phyloP scores from a whole-genome alignment of 2,329 filamentous ascomycete genomes.

The Sarocladium kiliense region DNA sequence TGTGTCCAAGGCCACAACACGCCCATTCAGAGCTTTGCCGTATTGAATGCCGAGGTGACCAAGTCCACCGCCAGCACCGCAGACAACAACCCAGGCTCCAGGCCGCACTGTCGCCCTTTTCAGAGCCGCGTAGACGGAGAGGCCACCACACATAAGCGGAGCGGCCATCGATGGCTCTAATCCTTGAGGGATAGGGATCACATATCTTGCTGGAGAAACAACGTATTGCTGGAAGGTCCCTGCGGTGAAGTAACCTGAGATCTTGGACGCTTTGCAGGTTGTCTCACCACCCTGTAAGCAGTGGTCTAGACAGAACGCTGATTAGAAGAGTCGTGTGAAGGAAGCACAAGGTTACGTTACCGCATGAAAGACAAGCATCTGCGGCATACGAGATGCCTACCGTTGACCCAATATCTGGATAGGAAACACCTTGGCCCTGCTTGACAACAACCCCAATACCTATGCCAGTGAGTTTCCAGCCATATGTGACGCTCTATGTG shows the following conservation, averaged over 20 bases:
- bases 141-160: constrained; percentile 64
- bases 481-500: background rate
- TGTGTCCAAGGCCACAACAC: background rate
- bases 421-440: background rate
- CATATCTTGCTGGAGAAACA: constrained; percentile 31
- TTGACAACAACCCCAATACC: constrained; percentile 1
- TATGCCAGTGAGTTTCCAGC: background rate
- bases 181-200: constrained; percentile 32
- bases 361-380: constrained; percentile 6
- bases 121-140: constrained; percentile 64
- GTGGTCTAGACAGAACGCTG: background rate
- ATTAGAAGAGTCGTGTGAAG: background rate
- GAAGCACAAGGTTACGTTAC: background rate
- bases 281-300: constrained; percentile 13
- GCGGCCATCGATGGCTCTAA: constrained; percentile 32
- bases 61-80: constrained; percentile 43
- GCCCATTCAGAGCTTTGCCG: constrained; percentile 4
- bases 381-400: constrained; percentile 4
- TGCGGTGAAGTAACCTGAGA: constrained; percentile 20
- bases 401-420: background rate
- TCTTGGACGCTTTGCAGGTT: constrained; percentile 12
- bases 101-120: constrained; percentile 62
- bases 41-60: constrained; percentile 12
- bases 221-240: constrained; percentile 21
- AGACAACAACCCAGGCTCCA: constrained; percentile 67